A percentile compares a stretch with the other conserved stretches of the same genome.
phyloP scores from a whole-genome alignment of 768 basidiomycete genomes.

The Crassisporium funariophilum region DNA sequence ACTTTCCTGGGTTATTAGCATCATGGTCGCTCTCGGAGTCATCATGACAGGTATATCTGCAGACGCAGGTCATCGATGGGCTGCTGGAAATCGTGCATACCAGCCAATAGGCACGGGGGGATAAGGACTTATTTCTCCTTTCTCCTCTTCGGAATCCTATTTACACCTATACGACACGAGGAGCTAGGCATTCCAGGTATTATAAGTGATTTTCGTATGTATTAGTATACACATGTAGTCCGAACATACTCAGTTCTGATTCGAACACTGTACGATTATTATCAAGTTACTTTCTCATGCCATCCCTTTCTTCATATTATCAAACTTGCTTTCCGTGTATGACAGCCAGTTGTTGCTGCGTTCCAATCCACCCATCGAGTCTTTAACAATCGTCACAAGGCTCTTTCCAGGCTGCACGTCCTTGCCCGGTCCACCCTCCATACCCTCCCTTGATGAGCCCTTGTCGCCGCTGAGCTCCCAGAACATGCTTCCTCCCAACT shows the following conservation, averaged over 20 bases:
- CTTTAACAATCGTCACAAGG: constrained; percentile 73
- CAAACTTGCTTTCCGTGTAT: constrained; percentile 77
- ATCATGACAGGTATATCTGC: constrained; percentile 65
- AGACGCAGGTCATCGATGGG: constrained; percentile 67
- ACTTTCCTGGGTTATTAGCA: constrained; percentile 60
- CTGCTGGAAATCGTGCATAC: constrained; percentile 75
- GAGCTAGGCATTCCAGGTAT: too few species aligned
- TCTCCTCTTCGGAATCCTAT: too few species aligned
- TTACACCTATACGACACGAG: too few species aligned
- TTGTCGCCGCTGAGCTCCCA: constrained; percentile 95
- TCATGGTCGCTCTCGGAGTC: constrained; percentile 55
- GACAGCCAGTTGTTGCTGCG: constrained; percentile 74
- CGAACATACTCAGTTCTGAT: not conserved
- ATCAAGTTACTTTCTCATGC: constrained; percentile 13
- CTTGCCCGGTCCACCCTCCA: constrained; percentile 78
- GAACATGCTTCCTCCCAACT: constrained; percentile 91
- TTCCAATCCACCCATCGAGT: constrained; percentile 78
- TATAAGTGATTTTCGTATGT: too few species aligned
- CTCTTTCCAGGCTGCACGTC: constrained; percentile 69
- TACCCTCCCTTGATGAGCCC: constrained; percentile 61
- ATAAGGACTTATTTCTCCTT: not conserved
- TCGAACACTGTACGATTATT: constrained; percentile 1
- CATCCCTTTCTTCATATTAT: constrained; percentile 80
- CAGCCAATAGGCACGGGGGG: constrained; percentile 39
- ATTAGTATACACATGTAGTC: not conserved